Evolutionary conservation across 805 yeast species (phyloP).

Genomic region (Zygotorulaspora sp.): DNA sequence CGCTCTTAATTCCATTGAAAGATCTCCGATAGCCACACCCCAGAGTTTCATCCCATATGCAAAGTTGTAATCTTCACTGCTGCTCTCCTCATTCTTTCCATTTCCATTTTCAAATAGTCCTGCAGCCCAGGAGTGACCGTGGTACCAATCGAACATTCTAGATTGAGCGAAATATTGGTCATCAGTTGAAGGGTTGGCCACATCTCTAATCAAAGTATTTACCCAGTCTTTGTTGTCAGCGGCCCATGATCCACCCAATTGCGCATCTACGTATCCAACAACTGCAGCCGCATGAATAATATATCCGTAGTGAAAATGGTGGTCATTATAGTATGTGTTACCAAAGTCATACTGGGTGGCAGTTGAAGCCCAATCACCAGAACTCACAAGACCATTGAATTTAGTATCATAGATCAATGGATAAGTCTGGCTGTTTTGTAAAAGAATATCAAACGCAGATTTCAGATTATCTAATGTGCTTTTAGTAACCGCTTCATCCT

Average conservation of each 20-base stretch:
- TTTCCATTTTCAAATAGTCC: constrained; percentile 53
- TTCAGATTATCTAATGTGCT: constrained; percentile 38
- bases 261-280: constrained; percentile 57
- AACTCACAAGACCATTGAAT: constrained; percentile 53
- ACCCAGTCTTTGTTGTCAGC: constrained; percentile 49
- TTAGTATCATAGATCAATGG: constrained; percentile 54
- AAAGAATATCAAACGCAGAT: constrained; percentile 41
- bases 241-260: constrained; percentile 44
- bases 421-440: constrained; percentile 41
- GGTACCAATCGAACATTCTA: constrained; percentile 65
- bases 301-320: constrained; percentile 85
- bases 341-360: constrained; percentile 57
- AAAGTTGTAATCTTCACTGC: constrained; percentile 68
- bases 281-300: constrained; percentile 79
- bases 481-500: constrained; percentile 39
- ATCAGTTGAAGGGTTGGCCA: constrained; percentile 53
- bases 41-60: constrained; percentile 66
- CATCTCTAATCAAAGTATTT: constrained; percentile 59
- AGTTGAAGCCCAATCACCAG: constrained; percentile 39
- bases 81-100: constrained; percentile 41
- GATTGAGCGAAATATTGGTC: constrained; percentile 59
- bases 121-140: constrained; percentile 73
- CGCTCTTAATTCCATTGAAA: constrained; percentile 49
- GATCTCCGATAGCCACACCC: constrained; percentile 55
- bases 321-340: constrained; percentile 75